phyloP scores from a whole-genome alignment of 2,329 filamentous ascomycete species.

The Ascochyta lentis region DNA sequence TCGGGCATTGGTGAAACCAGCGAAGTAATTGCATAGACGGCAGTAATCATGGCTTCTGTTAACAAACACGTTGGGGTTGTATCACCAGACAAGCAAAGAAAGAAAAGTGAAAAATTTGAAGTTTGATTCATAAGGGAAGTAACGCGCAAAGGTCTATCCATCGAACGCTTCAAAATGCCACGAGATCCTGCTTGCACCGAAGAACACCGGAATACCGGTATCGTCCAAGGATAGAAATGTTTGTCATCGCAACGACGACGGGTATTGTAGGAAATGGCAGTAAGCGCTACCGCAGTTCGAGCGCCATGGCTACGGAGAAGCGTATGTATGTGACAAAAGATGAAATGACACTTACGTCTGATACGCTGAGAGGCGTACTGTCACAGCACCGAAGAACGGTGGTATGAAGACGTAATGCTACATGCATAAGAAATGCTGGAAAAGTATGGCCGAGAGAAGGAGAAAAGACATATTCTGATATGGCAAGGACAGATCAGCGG shows the following conservation, averaged over 20 bases:
- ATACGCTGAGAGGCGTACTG: constrained; percentile 1
- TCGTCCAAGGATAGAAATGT: neutral
- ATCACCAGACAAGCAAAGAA: neutral
- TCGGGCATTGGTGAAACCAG: no score
- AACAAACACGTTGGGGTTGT: neutral
- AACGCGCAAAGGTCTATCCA: neutral
- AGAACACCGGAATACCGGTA: neutral
- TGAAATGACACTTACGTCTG: constrained; percentile 2
- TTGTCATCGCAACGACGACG: neutral
- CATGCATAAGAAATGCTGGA: neutral
- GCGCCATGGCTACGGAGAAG: neutral
- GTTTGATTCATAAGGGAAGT: neutral
- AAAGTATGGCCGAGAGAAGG: neutral
- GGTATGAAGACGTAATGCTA: constrained; percentile 1
- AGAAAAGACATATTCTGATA: neutral
- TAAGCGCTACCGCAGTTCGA: neutral
- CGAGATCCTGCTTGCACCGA: neutral
- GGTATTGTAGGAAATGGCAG: neutral
- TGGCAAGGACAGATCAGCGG: neutral
- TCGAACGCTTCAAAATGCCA: neutral
- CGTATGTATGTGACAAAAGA: constrained; percentile 1
- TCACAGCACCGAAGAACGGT: neutral
- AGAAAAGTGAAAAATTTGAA: neutral
- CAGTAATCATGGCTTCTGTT: neutral
- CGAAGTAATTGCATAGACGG: neutral